Percentiles rank a stretch among this genome's conserved stretches.
Evolutionary conservation across 345 rosid genomes (phyloP).

Genomic region (Salix udensis): DNA sequence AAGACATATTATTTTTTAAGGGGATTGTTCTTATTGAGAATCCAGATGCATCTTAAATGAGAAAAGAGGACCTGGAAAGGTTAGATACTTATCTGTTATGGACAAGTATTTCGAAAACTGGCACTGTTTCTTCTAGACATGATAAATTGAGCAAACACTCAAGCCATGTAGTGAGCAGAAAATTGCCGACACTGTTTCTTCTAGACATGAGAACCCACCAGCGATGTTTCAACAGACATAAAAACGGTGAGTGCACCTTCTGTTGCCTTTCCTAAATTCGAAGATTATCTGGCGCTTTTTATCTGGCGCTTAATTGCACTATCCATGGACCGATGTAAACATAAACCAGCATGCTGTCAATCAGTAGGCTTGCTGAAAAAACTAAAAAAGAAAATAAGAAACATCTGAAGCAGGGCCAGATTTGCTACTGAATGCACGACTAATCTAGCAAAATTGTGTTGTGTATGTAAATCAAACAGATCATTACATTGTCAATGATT

Average conservation of each 20-base stretch:
- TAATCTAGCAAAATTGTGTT: too few species aligned
- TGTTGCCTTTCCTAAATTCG: constrained; percentile 16
- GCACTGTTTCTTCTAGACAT: too few species aligned
- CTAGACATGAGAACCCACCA: constrained; percentile 17
- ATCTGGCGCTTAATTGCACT: neutral
- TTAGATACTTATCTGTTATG: constrained; percentile 46
- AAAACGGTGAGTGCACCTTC: constrained; percentile 18
- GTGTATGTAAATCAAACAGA: neutral
- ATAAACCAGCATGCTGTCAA: neutral
- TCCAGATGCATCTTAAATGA: constrained; percentile 30
- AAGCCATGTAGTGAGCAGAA: constrained; percentile 3
- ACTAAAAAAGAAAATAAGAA: neutral
- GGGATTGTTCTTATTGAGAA: constrained; percentile 56
- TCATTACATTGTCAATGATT: neutral
- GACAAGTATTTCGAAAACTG: too few species aligned
- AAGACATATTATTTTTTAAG: constrained; percentile 34
- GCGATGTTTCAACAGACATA: constrained; percentile 8
- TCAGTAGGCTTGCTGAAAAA: neutral
- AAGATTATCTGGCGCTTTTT: constrained; percentile 8
- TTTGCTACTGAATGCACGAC: neutral
- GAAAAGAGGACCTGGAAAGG: constrained; percentile 33
- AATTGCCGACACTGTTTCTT: constrained; percentile 2
- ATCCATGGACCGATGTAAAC: neutral
- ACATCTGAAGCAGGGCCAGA: neutral
- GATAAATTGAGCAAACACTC: constrained; percentile 1